phyloP scores from a whole-genome alignment of 495 filamentous ascomycete species.

The Umbilicaria muhlenbergii region DNA sequence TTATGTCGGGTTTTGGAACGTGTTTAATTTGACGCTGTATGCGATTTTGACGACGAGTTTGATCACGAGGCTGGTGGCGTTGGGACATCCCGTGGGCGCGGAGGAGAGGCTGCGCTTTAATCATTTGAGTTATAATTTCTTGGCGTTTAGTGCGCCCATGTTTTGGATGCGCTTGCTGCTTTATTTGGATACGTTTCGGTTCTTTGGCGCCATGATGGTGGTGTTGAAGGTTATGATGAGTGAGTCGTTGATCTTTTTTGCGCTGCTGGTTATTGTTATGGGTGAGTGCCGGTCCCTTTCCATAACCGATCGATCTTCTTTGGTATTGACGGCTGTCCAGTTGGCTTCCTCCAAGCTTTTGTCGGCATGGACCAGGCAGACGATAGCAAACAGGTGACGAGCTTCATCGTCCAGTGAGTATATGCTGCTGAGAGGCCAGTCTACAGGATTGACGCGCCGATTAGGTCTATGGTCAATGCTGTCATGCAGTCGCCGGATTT shows the following conservation, averaged over 20 bases:
- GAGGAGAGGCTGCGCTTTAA: conserved; percentile 53
- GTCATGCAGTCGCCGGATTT: conserved; percentile 88
- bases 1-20: conserved; percentile 90
- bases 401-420: conserved; percentile 52
- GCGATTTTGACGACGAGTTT: conserved; percentile 60
- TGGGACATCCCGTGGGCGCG: conserved; percentile 38
- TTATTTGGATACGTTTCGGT: conserved; percentile 84
- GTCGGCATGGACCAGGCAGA: conserved; percentile 84
- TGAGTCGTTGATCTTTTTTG: conserved; percentile 94
- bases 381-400: conserved; percentile 39
- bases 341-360: conserved; percentile 91
- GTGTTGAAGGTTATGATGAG: conserved; percentile 99
- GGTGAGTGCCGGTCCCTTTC: no score
- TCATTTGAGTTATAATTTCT: conserved; percentile 75
- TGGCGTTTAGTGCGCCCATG: conserved; percentile 85
- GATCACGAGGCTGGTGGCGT: conserved; percentile 57
- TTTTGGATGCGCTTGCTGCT: conserved; percentile 91
- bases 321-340: background rate
- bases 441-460: no score
- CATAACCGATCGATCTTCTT: no score
- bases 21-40: conserved; percentile 79
- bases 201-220: conserved; percentile 96
- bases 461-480: conserved; percentile 63
- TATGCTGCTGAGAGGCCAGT: no score
- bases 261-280: conserved; percentile 72